Percentiles rank a stretch among this genome's conserved stretches.
phyloP scores from a whole-genome alignment of 495 filamentous ascomycete species.

The Trichoderma reesei region DNA sequence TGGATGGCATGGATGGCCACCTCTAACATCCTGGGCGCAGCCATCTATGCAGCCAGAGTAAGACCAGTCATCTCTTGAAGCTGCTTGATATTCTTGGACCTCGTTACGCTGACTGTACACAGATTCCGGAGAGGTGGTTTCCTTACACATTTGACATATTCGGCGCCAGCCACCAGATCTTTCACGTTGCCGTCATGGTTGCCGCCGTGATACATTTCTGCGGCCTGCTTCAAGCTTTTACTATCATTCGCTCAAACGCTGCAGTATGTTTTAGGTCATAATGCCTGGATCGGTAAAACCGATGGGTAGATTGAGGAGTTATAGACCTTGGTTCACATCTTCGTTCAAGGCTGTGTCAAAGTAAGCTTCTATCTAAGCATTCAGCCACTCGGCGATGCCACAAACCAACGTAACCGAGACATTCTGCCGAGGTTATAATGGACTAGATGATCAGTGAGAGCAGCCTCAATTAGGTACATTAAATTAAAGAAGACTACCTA shows the following conservation, averaged over 20 bases:
- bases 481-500: too few relatives aligned
- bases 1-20: constrained; percentile 59
- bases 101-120: constrained; percentile 15
- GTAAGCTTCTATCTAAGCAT: too few relatives aligned
- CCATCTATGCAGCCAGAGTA: constrained; percentile 47
- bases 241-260: not conserved
- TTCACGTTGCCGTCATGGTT: constrained; percentile 50
- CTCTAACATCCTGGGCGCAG: constrained; percentile 63
- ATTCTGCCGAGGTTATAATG: too few relatives aligned
- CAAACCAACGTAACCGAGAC: too few relatives aligned
- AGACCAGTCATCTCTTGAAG: not conserved
- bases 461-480: too few relatives aligned
- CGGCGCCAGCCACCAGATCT: constrained; percentile 57
- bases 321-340: too few relatives aligned
- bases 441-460: too few relatives aligned
- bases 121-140: constrained; percentile 41
- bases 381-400: too few relatives aligned
- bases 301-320: too few relatives aligned
- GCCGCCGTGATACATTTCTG: constrained; percentile 23
- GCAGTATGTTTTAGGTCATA: too few relatives aligned
- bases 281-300: too few relatives aligned
- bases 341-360: too few relatives aligned
- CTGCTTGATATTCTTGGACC: not conserved
- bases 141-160: constrained; percentile 53
- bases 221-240: not conserved